Evolutionary conservation across 2,329 filamentous ascomycete genomes (phyloP).

Genomic region (Alternaria consortialis): DNA sequence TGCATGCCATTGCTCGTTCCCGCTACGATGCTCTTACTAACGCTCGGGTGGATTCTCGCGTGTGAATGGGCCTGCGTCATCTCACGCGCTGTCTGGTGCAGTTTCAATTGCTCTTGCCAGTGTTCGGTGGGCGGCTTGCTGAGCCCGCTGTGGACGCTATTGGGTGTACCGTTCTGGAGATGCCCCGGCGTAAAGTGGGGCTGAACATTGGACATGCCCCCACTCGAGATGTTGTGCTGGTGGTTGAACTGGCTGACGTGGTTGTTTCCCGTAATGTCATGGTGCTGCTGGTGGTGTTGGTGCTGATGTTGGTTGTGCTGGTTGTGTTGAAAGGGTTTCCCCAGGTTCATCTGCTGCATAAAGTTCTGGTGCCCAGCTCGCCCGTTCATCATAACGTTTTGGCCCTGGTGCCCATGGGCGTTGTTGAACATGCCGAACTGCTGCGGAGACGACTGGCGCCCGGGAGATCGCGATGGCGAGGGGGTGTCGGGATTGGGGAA

Average conservation of each 20-base stretch:
- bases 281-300: conserved; percentile 69
- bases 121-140: conserved; percentile 72
- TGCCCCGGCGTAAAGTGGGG: conserved; percentile 68
- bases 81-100: conserved; percentile 78
- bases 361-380: conserved; percentile 67
- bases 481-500: conserved; percentile 61
- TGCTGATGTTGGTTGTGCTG: conserved; percentile 61
- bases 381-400: conserved; percentile 80
- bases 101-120: conserved; percentile 87
- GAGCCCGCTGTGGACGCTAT: conserved; percentile 63
- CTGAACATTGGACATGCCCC: conserved; percentile 71
- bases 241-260: conserved; percentile 69
- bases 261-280: conserved; percentile 59
- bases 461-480: conserved; percentile 67
- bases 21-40: conserved; percentile 72
- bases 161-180: conserved; percentile 67
- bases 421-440: conserved; percentile 76
- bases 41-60: conserved; percentile 73
- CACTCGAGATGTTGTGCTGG: conserved; percentile 67
- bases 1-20: conserved; percentile 60
- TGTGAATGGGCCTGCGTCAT: conserved; percentile 77
- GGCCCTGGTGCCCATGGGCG: conserved; percentile 69
- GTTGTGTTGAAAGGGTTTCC: conserved; percentile 73
- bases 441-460: conserved; percentile 58
- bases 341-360: conserved; percentile 67